phyloP scores from a whole-genome alignment of 1,284 basidiomycete genomes.

The Exobasidium cylindrosporum region DNA sequence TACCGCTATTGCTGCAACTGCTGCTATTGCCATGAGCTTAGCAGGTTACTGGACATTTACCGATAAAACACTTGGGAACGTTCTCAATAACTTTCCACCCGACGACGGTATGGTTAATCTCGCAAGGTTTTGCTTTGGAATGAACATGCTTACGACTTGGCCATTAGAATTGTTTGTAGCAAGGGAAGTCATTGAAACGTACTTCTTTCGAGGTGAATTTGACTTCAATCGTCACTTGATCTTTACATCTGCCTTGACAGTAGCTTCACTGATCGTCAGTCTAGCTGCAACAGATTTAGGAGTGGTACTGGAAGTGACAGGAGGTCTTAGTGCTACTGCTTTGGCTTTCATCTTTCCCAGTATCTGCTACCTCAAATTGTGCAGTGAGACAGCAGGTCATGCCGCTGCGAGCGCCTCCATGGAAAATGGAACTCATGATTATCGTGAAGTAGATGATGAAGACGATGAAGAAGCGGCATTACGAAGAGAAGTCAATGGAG shows the following conservation, averaged over 20 bases:
- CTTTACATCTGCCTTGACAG: conserved; percentile 81
- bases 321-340: conserved; percentile 87
- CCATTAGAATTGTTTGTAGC: conserved; percentile 91
- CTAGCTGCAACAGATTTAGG: conserved; percentile 93
- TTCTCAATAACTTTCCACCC: conserved; percentile 54
- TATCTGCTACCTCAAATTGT: conserved; percentile 52
- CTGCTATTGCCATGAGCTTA: conserved; percentile 66
- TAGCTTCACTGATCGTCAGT: conserved; percentile 78
- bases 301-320: conserved; percentile 94
- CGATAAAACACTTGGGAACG: conserved; percentile 71
- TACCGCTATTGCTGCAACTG: conserved; percentile 49
- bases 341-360: conserved; percentile 76
- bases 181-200: conserved; percentile 65
- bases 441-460: conserved; percentile 9
- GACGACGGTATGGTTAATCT: conserved; percentile 61
- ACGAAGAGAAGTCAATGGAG: conserved; percentile 9
- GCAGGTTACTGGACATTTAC: conserved; percentile 91
- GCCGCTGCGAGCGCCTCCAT: background rate
- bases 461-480: conserved; percentile 24
- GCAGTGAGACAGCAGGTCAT: conserved; percentile 23
- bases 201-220: conserved; percentile 42
- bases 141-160: conserved; percentile 97
- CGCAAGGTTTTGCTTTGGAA: conserved; percentile 88
- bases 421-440: conserved; percentile 1
- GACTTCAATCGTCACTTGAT: conserved; percentile 70